phyloP scores from a whole-genome alignment of 768 basidiomycete genomes.

The Naganishia randhawae region DNA sequence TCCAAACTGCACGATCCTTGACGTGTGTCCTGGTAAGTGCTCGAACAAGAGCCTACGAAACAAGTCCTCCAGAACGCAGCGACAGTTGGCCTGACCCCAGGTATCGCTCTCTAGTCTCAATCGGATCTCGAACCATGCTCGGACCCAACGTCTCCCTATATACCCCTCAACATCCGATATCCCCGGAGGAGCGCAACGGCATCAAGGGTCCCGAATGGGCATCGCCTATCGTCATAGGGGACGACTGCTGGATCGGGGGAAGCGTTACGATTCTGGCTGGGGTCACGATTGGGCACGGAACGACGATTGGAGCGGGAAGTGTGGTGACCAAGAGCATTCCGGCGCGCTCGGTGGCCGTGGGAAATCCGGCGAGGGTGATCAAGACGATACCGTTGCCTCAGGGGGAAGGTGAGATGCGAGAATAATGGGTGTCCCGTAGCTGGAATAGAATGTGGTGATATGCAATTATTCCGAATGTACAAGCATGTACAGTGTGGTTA shows the following conservation, averaged over 20 bases:
- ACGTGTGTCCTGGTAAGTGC: constrained; percentile 42
- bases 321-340: constrained; percentile 48
- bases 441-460: too few relatives aligned
- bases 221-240: constrained; percentile 47
- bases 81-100: not conserved
- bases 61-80: not conserved
- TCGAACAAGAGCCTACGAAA: too few relatives aligned
- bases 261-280: constrained; percentile 43
- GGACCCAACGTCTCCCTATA: constrained; percentile 46
- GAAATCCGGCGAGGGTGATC: constrained; percentile 50
- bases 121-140: constrained; percentile 47
- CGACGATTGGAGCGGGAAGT: constrained; percentile 46
- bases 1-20: constrained; percentile 38
- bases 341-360: constrained; percentile 44
- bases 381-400: constrained; percentile 47
- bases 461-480: too few relatives aligned
- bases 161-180: constrained; percentile 41
- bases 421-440: too few relatives aligned
- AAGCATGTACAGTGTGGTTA: too few relatives aligned
- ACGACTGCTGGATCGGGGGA: constrained; percentile 52
- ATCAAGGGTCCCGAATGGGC: constrained; percentile 45
- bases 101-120: constrained; percentile 34
- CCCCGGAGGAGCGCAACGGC: constrained; percentile 46
- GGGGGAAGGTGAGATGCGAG: too few relatives aligned
- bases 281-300: constrained; percentile 48